phyloP scores from a whole-genome alignment of 306 rosid species.

The Leucaena leucocephala region DNA sequence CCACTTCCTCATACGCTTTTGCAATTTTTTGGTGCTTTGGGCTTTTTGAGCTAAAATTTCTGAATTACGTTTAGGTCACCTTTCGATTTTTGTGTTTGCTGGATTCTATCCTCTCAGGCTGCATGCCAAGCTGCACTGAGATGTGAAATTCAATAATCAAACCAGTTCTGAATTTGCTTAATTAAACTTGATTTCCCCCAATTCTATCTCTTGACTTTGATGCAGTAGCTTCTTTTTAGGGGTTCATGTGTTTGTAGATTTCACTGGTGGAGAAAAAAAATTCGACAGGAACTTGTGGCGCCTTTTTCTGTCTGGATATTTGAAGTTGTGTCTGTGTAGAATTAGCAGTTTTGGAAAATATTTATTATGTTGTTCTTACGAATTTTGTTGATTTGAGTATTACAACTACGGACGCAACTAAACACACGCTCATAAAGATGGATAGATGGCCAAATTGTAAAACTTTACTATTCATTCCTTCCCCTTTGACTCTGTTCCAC shows the following conservation, averaged over 20 bases:
- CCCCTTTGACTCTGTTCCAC: background rate
- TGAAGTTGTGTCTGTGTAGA: conserved; percentile 16
- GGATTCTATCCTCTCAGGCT: conserved; percentile 2
- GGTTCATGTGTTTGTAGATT: conserved; percentile 13
- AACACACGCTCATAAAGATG: conserved; percentile 2
- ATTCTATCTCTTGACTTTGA: background rate
- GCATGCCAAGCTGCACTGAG: conserved; percentile 34
- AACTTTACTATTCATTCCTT: background rate
- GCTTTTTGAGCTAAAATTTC: background rate
- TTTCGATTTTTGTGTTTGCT: background rate
- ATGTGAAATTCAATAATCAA: background rate
- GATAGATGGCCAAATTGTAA: conserved; percentile 9
- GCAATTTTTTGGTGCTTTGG: conserved; percentile 4
- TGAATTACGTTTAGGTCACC: conserved; percentile 16
- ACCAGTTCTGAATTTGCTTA: conserved; percentile 26
- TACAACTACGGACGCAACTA: background rate
- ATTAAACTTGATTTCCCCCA: background rate
- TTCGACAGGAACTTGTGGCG: background rate
- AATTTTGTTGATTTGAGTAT: conserved; percentile 38
- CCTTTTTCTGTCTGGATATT: conserved; percentile 22
- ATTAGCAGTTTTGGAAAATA: conserved; percentile 28
- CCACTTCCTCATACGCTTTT: background rate
- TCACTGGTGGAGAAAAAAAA: background rate
- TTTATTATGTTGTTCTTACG: conserved; percentile 26
- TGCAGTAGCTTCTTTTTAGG: conserved; percentile 21